Base-by-base conservation (phyloP, 2,329 filamentous ascomycete species). In the Fusarium humuli region DNA sequence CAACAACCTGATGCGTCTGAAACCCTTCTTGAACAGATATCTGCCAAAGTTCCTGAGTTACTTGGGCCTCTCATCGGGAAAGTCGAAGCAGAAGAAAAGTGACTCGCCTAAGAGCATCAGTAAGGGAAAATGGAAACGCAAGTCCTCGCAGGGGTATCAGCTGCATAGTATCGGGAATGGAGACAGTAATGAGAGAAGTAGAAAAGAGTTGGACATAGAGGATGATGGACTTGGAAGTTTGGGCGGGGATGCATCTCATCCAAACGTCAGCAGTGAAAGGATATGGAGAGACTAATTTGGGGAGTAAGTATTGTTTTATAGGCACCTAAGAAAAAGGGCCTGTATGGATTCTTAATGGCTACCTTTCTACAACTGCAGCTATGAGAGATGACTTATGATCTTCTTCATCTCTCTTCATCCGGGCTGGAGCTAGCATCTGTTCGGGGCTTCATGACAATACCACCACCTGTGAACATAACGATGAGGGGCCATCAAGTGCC, bases 1-100 rank as follows among this genome's bases (percentile, higher is more conserved):
- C 22, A 58, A 57, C 32, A 47, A 58, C 2, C 2, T 42, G 7
- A 61, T 61, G 22, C 42, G 53, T 1, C 32, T 61, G 2, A 42
- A 58, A 16, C 57, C 53, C 2, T 46, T 58, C 13, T 14, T 58
- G 1, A 48, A 37, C 13, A 18, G 23, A 29, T 42, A 34, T 6
- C n/a, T 61, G 5, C 57, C 57, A 0, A 46, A 20, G 7, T 10
- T 60, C 2, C 16, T 47, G 20, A 27, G 25, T 3, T 58, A 47
- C 14, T 32, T 60, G 20, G 25, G 22, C 9, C 32, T 60, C 25
- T 20, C 53, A 6, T 32, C 27, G 7, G 18, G 12, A 2, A 58
- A 41, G 25, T 47, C 42, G 25, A 58, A 58, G 12, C 6, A 27
- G 7, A 30, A 59, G 4, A 22, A n/a, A 10, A 44, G 29, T 7